phyloP scores from a whole-genome alignment of 495 filamentous ascomycete species.

The Podospora anserina region DNA sequence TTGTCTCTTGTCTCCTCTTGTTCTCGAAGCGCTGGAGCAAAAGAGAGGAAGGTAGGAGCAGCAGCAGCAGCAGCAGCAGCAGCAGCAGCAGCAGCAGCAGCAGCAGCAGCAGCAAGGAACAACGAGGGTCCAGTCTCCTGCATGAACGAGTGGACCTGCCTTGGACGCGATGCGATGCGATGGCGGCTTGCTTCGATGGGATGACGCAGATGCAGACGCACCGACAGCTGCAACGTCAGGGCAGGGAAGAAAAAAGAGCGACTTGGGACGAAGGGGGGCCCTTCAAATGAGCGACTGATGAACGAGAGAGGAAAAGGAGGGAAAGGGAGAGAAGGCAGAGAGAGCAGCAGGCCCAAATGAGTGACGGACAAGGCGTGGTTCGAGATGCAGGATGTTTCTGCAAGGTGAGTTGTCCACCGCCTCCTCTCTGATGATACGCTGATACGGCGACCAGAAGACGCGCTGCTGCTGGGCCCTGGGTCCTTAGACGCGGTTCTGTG shows the following conservation, averaged over 20 bases:
- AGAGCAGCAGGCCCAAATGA: constrained; percentile 6
- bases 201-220: constrained; percentile 19
- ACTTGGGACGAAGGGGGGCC: constrained; percentile 8
- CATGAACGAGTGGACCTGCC: constrained; percentile 29
- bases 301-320: constrained; percentile 1
- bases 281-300: not conserved
- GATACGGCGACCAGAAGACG: not conserved
- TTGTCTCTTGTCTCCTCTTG: not conserved
- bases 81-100: constrained; percentile 15
- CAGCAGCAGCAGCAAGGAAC: constrained; percentile 18
- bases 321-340: constrained; percentile 24
- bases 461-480: constrained; percentile 7
- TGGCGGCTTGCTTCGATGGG: constrained; percentile 15
- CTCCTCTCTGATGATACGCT: constrained; percentile 22
- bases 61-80: constrained; percentile 1
- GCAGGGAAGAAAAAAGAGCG: constrained; percentile 12
- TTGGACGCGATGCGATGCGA: constrained; percentile 10
- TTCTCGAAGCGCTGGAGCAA: not conserved
- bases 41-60: constrained; percentile 20
- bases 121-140: constrained; percentile 28
- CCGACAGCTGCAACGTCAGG: constrained; percentile 10
- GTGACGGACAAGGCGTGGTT: constrained; percentile 11
- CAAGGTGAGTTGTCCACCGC: constrained; percentile 50
- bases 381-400: constrained; percentile 42
- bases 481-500: constrained; percentile 6